These are phyloP conservation scores for Fusarium irregulare DNA, from an alignment of 2,329 filamentous ascomycete species.

Conservation along the genomic window DNA sequence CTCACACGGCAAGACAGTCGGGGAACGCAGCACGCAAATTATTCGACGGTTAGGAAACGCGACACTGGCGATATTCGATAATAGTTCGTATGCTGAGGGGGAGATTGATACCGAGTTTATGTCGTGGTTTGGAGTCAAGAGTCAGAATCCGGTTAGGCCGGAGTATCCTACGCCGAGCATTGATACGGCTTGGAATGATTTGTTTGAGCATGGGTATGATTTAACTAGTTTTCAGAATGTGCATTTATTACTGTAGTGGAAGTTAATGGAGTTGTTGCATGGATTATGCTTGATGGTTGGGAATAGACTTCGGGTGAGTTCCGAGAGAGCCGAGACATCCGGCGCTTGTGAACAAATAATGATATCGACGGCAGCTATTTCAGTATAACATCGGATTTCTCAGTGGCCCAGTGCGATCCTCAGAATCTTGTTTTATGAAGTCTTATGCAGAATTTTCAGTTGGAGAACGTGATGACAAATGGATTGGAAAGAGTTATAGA, in stretches of 20 bases:
- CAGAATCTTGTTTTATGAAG: too few relatives aligned
- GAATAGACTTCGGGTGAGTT: background rate
- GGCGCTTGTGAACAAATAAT: background rate
- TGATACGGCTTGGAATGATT: slow-evolving; percentile 41
- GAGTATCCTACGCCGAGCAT: slow-evolving; percentile 42
- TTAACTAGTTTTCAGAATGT: slow-evolving; percentile 34
- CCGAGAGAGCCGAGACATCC: background rate
- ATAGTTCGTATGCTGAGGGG: slow-evolving; percentile 20
- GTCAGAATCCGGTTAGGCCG: slow-evolving; percentile 33
- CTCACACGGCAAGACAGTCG: slow-evolving; percentile 37
- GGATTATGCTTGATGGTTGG: background rate
- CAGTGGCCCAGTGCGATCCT: too few relatives aligned
- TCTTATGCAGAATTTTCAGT: too few relatives aligned
- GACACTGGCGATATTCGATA: slow-evolving; percentile 37
- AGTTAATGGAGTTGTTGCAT: background rate
- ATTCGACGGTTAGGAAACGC: slow-evolving; percentile 38
- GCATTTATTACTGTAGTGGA: slow-evolving; percentile 26
- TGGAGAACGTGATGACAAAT: too few relatives aligned
- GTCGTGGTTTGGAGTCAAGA: slow-evolving; percentile 43
- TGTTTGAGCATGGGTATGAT: slow-evolving; percentile 42
- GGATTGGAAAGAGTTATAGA: too few relatives aligned
- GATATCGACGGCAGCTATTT: background rate
- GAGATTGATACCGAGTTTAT: slow-evolving; percentile 43
- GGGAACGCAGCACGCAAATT: slow-evolving; percentile 35
- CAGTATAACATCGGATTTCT: too few relatives aligned